Evolutionary conservation across 805 yeast genomes (phyloP), one percentile per base, ranked within the genome.

Genomic region (Metschnikowia baotianmanensis): DNA sequence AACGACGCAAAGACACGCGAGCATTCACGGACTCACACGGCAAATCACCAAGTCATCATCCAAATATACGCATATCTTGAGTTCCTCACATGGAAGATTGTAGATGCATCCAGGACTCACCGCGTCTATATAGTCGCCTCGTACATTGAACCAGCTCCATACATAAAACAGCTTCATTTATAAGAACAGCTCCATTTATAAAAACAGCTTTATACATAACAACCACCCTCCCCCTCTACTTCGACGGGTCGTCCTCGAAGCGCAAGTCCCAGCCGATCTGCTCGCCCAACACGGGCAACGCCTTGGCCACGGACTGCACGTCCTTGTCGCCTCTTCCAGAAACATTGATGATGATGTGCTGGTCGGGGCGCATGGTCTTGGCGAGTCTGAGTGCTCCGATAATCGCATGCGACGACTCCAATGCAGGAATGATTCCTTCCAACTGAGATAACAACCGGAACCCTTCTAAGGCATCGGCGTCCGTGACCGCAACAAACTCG

Each of bases 281-380:
- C 35, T 93, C 95, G 31, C 99, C 99, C 42, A 88, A 71, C 49
- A 69, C 77, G 34, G 99, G 99, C 60, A 93, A 75, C 38, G 83
- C 80, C 65, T 93, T 96, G 34, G 99, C 99, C 40, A 93, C 97
- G 62, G 90, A 86, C 68, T 89, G 96, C 28, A 93, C 99, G 64
- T 93, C 99, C 72, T 93, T 93, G 64, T 93, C 99, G 69, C 99
- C 99, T 76, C 99, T 86, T 57, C 99, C 99, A 38, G 96, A 88
- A 42, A 93, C 77, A 62, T 89, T 89, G 59, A 93, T 84, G 46
- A 93, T 83, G 43, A 93, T 71, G 59, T 88, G 80, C 67, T 89
- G 76, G 51, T 85, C 96, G 50, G 81, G 76, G 18, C 76, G 60
- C 83, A 93, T 74, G 13, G 81, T 83, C 71, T 87, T 69, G 22